Base-by-base conservation (phyloP, 1,139 yeast genomes). In the Suhomyces bribrorum region DNA sequence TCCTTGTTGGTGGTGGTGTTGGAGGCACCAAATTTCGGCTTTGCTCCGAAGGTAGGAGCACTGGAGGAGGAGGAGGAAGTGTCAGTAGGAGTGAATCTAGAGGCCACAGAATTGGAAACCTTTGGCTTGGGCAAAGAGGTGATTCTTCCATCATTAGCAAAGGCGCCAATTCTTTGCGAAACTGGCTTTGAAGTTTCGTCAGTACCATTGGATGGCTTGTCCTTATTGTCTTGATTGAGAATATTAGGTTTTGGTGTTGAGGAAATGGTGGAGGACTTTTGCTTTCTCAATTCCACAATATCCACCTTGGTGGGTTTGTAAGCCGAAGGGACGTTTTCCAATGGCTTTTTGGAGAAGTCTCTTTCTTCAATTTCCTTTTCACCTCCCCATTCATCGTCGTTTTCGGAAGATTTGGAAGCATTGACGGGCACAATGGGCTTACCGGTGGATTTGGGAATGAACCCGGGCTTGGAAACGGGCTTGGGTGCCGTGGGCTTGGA, bases 91-190 rank as follows among this genome's bases (percentile, higher is more conserved):
- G 53, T 54, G 57, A 65, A 81, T 44, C 85, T 70, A 14, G 77
- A 66, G 23, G 79, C 61, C 14, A 82, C 87, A 5, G 77, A 55
- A 51, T 76, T 57, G 29, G 62, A 57, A 8, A 74, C 72, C 60
- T 82, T 81, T 38, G 83, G 86, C 56, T 82, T 83, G 29, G 89
- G 88, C 48, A 83, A 63, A 4, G 81, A 75, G 4, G 83, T 71
- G 43, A 83, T 66, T 51, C 86, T 66, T 7, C 79, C 81, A 40
- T 67, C 75, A 34, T 62, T 68, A 35, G 62, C 58, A 42, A 53
- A 69, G 9, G 72, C 55, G 38, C 59, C 56, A 55, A 64, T 46
- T 50, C 81, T 68, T 29, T 75, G 80, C 36, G 68, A 56, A 37
- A 77, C 62, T 2, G 79, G 59, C 35, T 63, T 58, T 5, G 75